A percentile compares a stretch with the other conserved stretches of the same genome.
Conservation (phyloP, 2,329 filamentous ascomycete species). For the Stagonosporopsis tanaceti region DNA sequence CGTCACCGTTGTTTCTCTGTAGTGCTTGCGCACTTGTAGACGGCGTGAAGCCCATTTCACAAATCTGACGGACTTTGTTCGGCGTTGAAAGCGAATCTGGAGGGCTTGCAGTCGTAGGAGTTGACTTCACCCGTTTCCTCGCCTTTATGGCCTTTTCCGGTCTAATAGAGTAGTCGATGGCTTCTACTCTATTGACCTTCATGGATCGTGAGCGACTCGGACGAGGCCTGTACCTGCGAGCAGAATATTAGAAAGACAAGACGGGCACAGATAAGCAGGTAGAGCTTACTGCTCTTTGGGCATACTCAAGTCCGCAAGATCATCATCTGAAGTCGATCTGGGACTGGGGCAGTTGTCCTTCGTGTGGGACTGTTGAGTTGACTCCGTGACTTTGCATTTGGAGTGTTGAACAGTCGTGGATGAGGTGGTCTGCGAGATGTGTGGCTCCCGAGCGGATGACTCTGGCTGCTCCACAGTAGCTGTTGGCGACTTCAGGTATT, state of each 20-base stretch:
- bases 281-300: conserved; percentile 40
- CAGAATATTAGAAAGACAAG: background rate
- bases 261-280: no score
- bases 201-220: conserved; percentile 49
- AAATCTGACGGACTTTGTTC: conserved; percentile 42
- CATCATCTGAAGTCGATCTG: conserved; percentile 33
- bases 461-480: conserved; percentile 21
- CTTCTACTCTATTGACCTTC: conserved; percentile 27
- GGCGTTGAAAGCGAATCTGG: conserved; percentile 29
- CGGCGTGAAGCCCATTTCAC: conserved; percentile 49
- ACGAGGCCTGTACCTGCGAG: conserved; percentile 40
- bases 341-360: conserved; percentile 6
- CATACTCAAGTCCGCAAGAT: conserved; percentile 31
- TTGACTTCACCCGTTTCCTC: conserved; percentile 37
- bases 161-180: conserved; percentile 41
- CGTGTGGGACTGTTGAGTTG: conserved; percentile 10
- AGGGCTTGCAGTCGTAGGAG: conserved; percentile 10
- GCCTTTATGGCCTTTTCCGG: conserved; percentile 38
- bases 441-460: conserved; percentile 15
- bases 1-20: conserved; percentile 38
- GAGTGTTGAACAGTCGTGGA: background rate
- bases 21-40: conserved; percentile 37
- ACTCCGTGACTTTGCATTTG: background rate
- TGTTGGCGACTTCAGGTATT: conserved; percentile 37
- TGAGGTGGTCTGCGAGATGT: conserved; percentile 1